Evolutionary conservation across 345 rosid genomes (phyloP).

Genomic region (Murraya paniculata): DNA sequence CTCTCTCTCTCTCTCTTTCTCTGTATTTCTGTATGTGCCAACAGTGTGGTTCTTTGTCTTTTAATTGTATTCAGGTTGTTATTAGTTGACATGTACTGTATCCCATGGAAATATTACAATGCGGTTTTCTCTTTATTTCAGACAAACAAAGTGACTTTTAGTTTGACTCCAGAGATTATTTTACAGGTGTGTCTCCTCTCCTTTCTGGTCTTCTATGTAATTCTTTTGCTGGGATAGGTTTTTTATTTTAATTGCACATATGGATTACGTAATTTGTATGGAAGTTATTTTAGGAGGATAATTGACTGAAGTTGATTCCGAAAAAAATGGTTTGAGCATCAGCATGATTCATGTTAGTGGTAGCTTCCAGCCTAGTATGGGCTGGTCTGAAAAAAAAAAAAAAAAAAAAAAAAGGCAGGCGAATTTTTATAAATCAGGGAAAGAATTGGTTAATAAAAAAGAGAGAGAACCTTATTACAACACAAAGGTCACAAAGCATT

Average conservation of each 20-base stretch:
- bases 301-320: neutral
- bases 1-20: neutral
- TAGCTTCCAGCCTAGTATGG: neutral
- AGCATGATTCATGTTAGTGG: neutral
- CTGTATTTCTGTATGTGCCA: neutral
- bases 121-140: conserved; percentile 34
- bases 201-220: neutral
- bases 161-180: conserved; percentile 79
- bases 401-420: neutral
- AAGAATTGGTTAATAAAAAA: neutral
- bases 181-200: conserved; percentile 52
- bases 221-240: neutral
- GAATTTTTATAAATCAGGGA: neutral
- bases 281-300: neutral
- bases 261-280: neutral
- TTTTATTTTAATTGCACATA: neutral
- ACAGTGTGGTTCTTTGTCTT: neutral
- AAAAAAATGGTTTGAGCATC: neutral
- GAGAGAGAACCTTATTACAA: neutral
- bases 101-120: neutral
- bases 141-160: conserved; percentile 92
- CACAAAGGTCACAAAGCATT: neutral
- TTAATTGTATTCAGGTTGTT: neutral
- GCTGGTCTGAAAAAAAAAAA: neutral
- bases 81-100: conserved; percentile 1